Conservation (phyloP, 768 basidiomycete genomes). For the Plicaturopsis crispa region DNA sequence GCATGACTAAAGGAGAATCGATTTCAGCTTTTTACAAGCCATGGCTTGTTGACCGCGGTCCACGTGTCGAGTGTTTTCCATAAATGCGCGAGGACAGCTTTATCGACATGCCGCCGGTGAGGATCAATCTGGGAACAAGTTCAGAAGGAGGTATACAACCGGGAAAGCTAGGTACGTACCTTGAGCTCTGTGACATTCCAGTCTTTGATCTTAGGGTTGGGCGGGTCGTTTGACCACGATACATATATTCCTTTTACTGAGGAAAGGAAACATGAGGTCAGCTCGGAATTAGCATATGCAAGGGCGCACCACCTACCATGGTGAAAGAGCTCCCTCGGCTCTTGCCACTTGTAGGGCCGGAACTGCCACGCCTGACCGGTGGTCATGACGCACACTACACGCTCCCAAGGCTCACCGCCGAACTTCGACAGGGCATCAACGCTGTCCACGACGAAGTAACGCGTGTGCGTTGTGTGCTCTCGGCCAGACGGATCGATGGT, state of each 20-base stretch:
- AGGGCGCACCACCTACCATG: conserved; percentile 51
- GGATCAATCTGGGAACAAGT: conserved; percentile 67
- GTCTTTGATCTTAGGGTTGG: conserved; percentile 82
- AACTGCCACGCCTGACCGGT: conserved; percentile 99
- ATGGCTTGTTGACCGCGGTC: conserved; percentile 76
- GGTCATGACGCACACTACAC: conserved; percentile 96
- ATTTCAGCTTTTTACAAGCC: conserved; percentile 44
- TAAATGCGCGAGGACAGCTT: conserved; percentile 90
- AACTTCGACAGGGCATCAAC: conserved; percentile 92
- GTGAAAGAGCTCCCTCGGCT: conserved; percentile 88
- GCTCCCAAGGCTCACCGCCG: conserved; percentile 89
- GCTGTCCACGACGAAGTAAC: conserved; percentile 87
- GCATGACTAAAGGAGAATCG: too few species aligned
- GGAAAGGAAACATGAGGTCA: background rate
- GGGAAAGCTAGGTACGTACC: conserved; percentile 31
- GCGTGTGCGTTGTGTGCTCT: conserved; percentile 44
- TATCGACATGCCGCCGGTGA: conserved; percentile 85
- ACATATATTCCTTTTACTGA: conserved; percentile 94
- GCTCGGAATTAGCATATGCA: background rate
- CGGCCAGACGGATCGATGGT: conserved; percentile 58
- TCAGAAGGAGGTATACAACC: background rate
- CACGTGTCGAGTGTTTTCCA: conserved; percentile 90
- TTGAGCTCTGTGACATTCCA: conserved; percentile 98
- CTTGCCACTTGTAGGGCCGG: conserved; percentile 92
- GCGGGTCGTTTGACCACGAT: conserved; percentile 89